Conservation (phyloP, 805 yeast species). For the Blastobotrys peoriensis region DNA sequence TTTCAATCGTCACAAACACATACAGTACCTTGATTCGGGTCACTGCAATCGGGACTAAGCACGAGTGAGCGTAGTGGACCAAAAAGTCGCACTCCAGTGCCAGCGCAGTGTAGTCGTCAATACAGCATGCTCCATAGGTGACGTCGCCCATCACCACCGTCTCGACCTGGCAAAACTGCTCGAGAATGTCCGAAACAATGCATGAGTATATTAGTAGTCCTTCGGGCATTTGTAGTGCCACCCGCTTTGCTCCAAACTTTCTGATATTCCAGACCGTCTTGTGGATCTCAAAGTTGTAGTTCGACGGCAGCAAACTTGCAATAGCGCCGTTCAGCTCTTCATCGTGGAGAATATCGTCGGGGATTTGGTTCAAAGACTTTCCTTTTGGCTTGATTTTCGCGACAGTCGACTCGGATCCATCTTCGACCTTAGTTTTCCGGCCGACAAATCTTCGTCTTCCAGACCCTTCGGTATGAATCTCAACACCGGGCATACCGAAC, state of each 20-base stretch:
- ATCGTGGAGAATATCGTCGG: constrained; percentile 76
- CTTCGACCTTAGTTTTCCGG: constrained; percentile 28
- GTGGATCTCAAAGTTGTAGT: constrained; percentile 93
- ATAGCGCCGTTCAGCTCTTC: constrained; percentile 80
- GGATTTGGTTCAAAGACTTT: constrained; percentile 71
- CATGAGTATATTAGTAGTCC: constrained; percentile 85
- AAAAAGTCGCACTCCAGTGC: constrained; percentile 90
- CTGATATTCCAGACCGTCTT: constrained; percentile 91
- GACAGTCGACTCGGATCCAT: constrained; percentile 7
- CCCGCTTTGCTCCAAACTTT: constrained; percentile 68
- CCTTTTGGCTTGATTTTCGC: constrained; percentile 11
- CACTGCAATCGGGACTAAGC: constrained; percentile 90
- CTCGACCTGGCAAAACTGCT: constrained; percentile 81
- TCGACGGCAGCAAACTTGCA: constrained; percentile 64
- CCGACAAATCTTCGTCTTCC: constrained; percentile 63
- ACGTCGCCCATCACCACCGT: constrained; percentile 97
- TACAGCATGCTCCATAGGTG: constrained; percentile 97
- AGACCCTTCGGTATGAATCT: constrained; percentile 3
- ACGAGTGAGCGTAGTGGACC: constrained; percentile 95
- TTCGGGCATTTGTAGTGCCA: constrained; percentile 96
- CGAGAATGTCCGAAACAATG: constrained; percentile 83
- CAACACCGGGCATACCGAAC: no score
- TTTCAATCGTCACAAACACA: constrained; percentile 87
- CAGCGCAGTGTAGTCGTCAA: constrained; percentile 92
- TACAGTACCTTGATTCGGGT: constrained; percentile 89